Conservation (phyloP, 2,329 filamentous ascomycete genomes). For the Bisporella sp. region DNA sequence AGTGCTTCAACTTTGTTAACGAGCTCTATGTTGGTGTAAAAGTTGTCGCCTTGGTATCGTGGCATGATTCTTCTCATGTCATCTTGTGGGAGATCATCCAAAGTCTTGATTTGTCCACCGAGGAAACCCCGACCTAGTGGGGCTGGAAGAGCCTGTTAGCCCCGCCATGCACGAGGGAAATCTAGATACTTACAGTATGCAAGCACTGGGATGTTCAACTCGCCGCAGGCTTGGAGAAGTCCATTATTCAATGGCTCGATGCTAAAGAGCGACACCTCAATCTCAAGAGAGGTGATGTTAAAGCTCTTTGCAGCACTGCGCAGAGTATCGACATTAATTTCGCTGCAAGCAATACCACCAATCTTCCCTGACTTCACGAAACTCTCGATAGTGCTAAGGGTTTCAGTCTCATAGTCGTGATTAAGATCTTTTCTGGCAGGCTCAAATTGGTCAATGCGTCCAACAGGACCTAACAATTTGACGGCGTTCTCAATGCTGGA, state of each 20-base stretch:
- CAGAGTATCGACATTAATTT: conserved; percentile 36
- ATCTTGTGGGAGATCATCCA: conserved; percentile 47
- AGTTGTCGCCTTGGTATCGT: conserved; percentile 55
- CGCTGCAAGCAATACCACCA: conserved; percentile 36
- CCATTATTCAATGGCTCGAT: conserved; percentile 31
- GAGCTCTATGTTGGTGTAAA: conserved; percentile 57
- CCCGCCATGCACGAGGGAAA: no score
- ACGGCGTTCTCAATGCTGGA: background rate
- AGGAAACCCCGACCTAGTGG: conserved; percentile 59
- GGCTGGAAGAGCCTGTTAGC: conserved; percentile 19
- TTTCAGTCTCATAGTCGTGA: background rate
- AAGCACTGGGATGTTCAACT: conserved; percentile 61
- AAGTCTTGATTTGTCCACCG: conserved; percentile 42
- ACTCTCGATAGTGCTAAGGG: background rate
- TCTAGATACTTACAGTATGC: conserved; percentile 30
- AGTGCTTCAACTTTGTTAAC: conserved; percentile 49
- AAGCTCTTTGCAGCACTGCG: conserved; percentile 31
- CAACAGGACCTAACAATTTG: background rate
- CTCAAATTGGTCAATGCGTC: no score
- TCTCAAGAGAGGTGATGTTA: conserved; percentile 38
- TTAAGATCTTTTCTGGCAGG: no score
- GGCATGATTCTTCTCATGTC: conserved; percentile 53
- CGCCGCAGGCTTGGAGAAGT: conserved; percentile 42
- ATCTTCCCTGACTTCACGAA: conserved; percentile 31
- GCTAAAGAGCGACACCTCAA: conserved; percentile 37